phyloP scores from a whole-genome alignment of 2,329 filamentous ascomycete species.

The Magnaporthiopsis incrustans region DNA sequence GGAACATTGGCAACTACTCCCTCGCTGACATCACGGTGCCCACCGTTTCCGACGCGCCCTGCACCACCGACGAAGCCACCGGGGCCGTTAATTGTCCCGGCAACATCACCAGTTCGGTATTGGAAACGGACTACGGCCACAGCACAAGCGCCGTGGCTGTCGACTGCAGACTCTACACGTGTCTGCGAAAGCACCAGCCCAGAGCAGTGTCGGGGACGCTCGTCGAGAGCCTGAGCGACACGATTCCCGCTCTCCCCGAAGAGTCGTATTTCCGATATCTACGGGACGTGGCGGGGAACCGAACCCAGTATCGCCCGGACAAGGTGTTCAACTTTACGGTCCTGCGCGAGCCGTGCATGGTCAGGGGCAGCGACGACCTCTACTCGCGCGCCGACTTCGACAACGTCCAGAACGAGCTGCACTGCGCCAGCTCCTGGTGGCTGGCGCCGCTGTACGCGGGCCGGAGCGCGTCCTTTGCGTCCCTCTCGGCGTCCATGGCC shows the following conservation, averaged over 20 bases:
- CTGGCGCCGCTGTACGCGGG: conserved; percentile 1
- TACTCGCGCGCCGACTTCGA: neutral
- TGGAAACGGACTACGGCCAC: neutral
- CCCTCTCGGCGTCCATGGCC: neutral
- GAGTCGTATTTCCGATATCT: too few relatives aligned
- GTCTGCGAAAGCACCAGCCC: neutral
- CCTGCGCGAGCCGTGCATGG: conserved; percentile 3
- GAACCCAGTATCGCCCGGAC: too few relatives aligned
- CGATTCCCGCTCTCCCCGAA: neutral
- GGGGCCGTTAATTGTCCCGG: neutral
- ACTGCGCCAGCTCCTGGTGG: conserved; percentile 2
- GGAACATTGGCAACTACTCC: neutral
- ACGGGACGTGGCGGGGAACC: too few relatives aligned
- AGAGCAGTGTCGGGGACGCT: neutral
- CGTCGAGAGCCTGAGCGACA: neutral
- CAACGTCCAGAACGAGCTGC: neutral
- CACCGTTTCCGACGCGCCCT: neutral
- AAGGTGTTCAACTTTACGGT: neutral
- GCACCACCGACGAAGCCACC: neutral
- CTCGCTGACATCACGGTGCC: neutral
- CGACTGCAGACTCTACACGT: neutral
- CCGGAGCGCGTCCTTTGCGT: conserved; percentile 1
- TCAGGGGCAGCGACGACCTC: neutral
- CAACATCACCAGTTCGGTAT: neutral
- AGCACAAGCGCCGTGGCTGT: conserved; percentile 1